Evolutionary conservation across 768 basidiomycete genomes (phyloP).

Genomic region (Asterophora lycoperdoides): DNA sequence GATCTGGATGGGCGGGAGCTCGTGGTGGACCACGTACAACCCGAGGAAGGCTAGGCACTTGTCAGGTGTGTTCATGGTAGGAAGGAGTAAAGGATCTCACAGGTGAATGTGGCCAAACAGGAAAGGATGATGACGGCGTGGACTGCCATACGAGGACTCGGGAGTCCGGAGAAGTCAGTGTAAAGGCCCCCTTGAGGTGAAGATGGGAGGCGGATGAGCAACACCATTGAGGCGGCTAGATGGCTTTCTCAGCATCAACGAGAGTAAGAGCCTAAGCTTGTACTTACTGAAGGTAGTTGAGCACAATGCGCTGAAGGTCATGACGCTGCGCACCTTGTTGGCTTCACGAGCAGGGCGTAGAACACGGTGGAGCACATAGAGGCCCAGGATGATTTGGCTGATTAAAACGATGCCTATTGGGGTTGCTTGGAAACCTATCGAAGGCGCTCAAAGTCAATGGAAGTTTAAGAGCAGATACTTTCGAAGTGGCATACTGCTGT

Average conservation of each 20-base stretch:
- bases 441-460: not conserved
- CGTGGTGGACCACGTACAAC: slow-evolving; percentile 9
- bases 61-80: not conserved
- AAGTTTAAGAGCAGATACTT: not conserved
- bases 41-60: slow-evolving; percentile 2
- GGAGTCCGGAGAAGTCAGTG: slow-evolving; percentile 23
- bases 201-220: slow-evolving; percentile 26
- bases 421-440: slow-evolving; percentile 12
- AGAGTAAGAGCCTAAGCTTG: not conserved
- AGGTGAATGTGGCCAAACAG: slow-evolving; percentile 22
- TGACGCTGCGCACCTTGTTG: slow-evolving; percentile 10
- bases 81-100: slow-evolving; percentile 14
- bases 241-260: not conserved
- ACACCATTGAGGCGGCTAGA: slow-evolving; percentile 16
- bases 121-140: slow-evolving; percentile 24
- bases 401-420: slow-evolving; percentile 17
- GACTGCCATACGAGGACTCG: slow-evolving; percentile 19
- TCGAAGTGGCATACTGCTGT: slow-evolving; percentile 5
- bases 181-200: slow-evolving; percentile 21
- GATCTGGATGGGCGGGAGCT: slow-evolving; percentile 2
- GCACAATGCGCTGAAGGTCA: slow-evolving; percentile 13
- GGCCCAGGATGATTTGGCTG: slow-evolving; percentile 14
- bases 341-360: slow-evolving; percentile 4
- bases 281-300: slow-evolving; percentile 11
- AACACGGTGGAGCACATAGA: slow-evolving; percentile 16